phyloP scores from a whole-genome alignment of 2,329 filamentous ascomycete species.

The Fusarium abutilonis region DNA sequence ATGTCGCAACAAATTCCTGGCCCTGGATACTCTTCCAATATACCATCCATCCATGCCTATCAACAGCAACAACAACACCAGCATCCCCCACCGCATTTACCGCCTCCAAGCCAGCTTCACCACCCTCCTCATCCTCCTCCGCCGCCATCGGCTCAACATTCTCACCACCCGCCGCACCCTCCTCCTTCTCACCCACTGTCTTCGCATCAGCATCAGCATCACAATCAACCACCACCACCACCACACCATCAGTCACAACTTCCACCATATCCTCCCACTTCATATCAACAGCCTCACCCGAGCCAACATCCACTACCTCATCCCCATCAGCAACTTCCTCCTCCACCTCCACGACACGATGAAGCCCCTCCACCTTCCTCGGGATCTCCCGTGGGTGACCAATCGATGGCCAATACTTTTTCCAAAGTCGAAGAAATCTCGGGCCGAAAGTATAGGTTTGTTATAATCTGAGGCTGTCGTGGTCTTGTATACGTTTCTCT shows the following conservation, averaged over 20 bases:
- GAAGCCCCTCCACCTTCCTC: conserved; percentile 35
- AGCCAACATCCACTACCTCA: conserved; percentile 40
- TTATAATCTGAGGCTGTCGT: background rate
- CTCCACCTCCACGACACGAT: conserved; percentile 38
- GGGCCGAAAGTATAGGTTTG: conserved; percentile 52
- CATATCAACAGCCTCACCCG: conserved; percentile 42
- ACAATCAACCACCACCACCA: conserved; percentile 28
- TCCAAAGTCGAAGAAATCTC: conserved; percentile 50
- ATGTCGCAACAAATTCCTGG: conserved; percentile 48
- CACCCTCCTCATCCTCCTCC: conserved; percentile 35
- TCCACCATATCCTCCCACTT: conserved; percentile 34
- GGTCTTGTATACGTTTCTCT: background rate
- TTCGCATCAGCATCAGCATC: conserved; percentile 30
- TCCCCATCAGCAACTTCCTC: conserved; percentile 40
- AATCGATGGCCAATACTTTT: conserved; percentile 38
- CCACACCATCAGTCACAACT: conserved; percentile 29
- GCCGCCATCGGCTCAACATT: conserved; percentile 22
- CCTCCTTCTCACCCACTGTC: conserved; percentile 39
- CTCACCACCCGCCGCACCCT: conserved; percentile 23
- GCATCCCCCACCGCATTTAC: conserved; percentile 36
- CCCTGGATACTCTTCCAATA: conserved; percentile 40
- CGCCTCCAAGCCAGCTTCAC: conserved; percentile 36
- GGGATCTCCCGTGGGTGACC: conserved; percentile 30
- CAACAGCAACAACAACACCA: conserved; percentile 43
- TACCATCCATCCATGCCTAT: conserved; percentile 39